A percentile compares a stretch with the other conserved stretches of the same genome.
Evolutionary conservation across 2,329 filamentous ascomycete species (phyloP).

Genomic region (Fusarium liriodendri): DNA sequence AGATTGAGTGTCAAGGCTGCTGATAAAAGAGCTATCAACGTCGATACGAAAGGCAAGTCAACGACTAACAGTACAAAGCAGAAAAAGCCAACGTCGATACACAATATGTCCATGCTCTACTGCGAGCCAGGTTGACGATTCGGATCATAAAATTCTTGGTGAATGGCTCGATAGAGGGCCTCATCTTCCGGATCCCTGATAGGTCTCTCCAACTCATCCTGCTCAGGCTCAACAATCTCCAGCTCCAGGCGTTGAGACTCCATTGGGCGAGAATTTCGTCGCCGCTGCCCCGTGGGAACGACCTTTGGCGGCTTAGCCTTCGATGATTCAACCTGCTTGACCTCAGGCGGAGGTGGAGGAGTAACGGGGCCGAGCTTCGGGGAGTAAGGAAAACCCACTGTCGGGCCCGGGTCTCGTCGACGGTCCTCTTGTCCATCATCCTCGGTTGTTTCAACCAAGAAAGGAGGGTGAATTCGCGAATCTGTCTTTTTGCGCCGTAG

Average conservation of each 20-base stretch:
- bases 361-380: neutral
- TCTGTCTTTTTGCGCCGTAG: neutral
- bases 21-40: neutral
- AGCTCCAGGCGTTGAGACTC: neutral
- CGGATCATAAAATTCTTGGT: neutral
- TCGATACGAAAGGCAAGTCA: neutral
- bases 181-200: neutral
- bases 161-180: neutral
- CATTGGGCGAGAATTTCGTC: neutral
- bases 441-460: neutral
- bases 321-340: neutral
- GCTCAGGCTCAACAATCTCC: slow-evolving; percentile 5
- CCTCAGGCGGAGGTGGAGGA: neutral
- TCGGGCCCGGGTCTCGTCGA: neutral
- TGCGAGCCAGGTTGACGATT: neutral
- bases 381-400: neutral
- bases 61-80: neutral
- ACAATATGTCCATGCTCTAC: neutral
- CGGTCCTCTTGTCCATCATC: neutral
- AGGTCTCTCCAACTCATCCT: neutral
- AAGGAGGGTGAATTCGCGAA: neutral
- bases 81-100: neutral
- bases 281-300: neutral
- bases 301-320: neutral
- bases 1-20: neutral